A percentile compares a stretch with the other conserved stretches of the same genome.
These are phyloP conservation scores for Calocybe gangraenosa DNA, from an alignment of 768 basidiomycete species.

Conservation along the genomic window DNA sequence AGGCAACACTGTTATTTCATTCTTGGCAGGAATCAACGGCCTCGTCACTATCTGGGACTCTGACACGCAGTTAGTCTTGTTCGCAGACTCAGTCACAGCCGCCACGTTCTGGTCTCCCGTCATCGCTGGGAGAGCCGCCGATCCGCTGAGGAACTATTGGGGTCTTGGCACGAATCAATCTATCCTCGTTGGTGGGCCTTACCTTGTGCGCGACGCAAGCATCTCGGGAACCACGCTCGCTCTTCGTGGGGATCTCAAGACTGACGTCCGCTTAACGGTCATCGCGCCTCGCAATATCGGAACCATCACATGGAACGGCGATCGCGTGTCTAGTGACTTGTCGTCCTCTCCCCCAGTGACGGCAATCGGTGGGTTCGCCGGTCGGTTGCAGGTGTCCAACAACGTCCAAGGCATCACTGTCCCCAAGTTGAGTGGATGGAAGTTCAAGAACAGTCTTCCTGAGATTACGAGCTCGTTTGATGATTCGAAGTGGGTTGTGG, in stretches of 20 bases:
- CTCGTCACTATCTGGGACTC: constrained; percentile 66
- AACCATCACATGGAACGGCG: constrained; percentile 72
- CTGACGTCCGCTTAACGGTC: constrained; percentile 52
- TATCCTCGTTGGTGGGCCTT: constrained; percentile 61
- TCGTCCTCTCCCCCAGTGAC: constrained; percentile 26
- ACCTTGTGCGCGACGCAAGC: constrained; percentile 55
- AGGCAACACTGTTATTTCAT: constrained; percentile 41
- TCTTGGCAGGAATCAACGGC: constrained; percentile 54
- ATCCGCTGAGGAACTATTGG: constrained; percentile 61
- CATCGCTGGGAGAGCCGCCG: constrained; percentile 34
- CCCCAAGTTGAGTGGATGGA: constrained; percentile 65
- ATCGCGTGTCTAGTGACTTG: constrained; percentile 33
- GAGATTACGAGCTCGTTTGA: constrained; percentile 56
- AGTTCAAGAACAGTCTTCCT: constrained; percentile 69
- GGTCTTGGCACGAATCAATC: constrained; percentile 68
- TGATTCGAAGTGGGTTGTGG: constrained; percentile 61
- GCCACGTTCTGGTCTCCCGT: constrained; percentile 76
- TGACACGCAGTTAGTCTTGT: constrained; percentile 62
- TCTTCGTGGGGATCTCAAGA: constrained; percentile 66
- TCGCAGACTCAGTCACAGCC: constrained; percentile 60
- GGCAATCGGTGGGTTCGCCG: constrained; percentile 43
- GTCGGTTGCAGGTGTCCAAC: constrained; percentile 33
- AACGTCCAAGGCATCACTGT: constrained; percentile 28
- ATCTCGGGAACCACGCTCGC: constrained; percentile 48
- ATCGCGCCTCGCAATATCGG: constrained; percentile 53